Conservation (phyloP, 2,329 filamentous ascomycete species). For the Penicillium olsonii region DNA sequence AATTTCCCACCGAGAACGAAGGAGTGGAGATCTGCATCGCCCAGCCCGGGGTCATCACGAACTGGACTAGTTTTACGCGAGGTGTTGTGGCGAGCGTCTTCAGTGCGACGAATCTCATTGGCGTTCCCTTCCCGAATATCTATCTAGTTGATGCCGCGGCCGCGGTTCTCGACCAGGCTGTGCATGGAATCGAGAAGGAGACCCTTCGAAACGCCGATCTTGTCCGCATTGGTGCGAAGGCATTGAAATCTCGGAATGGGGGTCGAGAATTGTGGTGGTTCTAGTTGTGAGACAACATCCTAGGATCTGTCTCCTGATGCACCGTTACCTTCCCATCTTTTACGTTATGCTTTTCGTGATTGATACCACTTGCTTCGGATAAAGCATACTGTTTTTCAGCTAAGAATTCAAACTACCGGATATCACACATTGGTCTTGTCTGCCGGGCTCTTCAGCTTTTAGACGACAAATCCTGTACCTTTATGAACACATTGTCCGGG, state of each 20-base stretch:
- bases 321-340: too few relatives aligned
- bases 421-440: too few relatives aligned
- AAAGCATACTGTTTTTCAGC: too few relatives aligned
- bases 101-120: conserved; percentile 2
- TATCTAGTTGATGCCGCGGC: conserved; percentile 6
- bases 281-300: too few relatives aligned
- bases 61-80: conserved; percentile 6
- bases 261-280: not conserved
- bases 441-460: not conserved
- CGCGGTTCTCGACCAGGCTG: conserved; percentile 7
- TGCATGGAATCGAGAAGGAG: conserved; percentile 9
- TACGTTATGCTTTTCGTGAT: too few relatives aligned
- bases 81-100: not conserved
- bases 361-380: too few relatives aligned
- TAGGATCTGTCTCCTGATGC: too few relatives aligned
- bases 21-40: conserved; percentile 10
- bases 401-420: too few relatives aligned
- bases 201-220: conserved; percentile 20
- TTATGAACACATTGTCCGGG: not conserved
- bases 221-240: conserved; percentile 5
- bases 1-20: conserved; percentile 1
- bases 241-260: not conserved
- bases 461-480: not conserved
- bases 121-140: conserved; percentile 5
- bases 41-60: conserved; percentile 8